A percentile compares a stretch with the other conserved stretches of the same genome.
Evolutionary conservation across 2,329 filamentous ascomycete species (phyloP).

Genomic region (Trichoderma endophyticum): DNA sequence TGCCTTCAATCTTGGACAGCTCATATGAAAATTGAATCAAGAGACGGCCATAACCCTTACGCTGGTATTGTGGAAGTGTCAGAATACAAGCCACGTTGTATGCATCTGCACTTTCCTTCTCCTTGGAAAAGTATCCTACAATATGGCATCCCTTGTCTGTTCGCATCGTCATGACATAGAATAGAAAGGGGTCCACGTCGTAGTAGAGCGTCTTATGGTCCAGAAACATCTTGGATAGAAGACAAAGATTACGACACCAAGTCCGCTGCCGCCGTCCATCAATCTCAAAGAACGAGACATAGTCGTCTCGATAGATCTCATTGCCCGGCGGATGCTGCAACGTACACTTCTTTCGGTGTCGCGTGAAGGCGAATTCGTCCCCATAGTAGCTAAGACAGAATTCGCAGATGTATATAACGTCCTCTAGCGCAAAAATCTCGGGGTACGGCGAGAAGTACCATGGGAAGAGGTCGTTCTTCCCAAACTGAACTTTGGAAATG

Average conservation of each 20-base stretch:
- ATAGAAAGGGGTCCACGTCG: conserved; percentile 97
- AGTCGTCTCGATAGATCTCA: conserved; percentile 94
- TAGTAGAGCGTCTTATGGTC: conserved; percentile 99
- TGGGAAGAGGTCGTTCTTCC: conserved; percentile 84
- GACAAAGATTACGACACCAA: conserved; percentile 93
- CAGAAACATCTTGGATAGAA: conserved; percentile 93
- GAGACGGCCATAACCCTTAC: conserved; percentile 87
- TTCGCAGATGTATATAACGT: conserved; percentile 94
- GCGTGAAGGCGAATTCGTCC: conserved; percentile 73
- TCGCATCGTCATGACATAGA: conserved; percentile 94
- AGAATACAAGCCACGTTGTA: conserved; percentile 99
- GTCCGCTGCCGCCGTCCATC: conserved; percentile 91
- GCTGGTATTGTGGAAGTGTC: conserved; percentile 92
- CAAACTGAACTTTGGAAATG: conserved; percentile 91
- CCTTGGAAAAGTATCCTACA: conserved; percentile 99
- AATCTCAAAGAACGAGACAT: conserved; percentile 95
- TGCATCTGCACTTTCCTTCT: conserved; percentile 93
- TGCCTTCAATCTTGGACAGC: conserved; percentile 89
- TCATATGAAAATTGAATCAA: conserved; percentile 98
- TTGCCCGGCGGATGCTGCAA: conserved; percentile 92
- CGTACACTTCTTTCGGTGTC: conserved; percentile 87
- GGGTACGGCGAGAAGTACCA: conserved; percentile 99
- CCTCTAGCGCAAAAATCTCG: conserved; percentile 79
- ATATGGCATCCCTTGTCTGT: conserved; percentile 89
- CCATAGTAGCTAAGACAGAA: conserved; percentile 93